These are phyloP conservation scores for Oxyria digyna DNA, from an alignment of 148 eudicot species.

Conservation along the genomic window DNA sequence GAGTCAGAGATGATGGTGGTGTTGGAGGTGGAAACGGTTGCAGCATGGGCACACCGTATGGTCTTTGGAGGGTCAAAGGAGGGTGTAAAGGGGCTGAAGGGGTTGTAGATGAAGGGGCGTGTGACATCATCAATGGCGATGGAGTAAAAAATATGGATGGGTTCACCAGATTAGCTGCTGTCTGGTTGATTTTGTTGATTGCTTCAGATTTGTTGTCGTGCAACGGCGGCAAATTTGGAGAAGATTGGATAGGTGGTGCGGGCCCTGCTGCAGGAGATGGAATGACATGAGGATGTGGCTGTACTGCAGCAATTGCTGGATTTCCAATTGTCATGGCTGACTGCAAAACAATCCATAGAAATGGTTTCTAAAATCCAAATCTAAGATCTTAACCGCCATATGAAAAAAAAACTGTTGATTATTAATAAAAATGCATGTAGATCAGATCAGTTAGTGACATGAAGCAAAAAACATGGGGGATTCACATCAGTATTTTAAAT, in stretches of 20 bases:
- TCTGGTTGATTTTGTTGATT: constrained; percentile 25
- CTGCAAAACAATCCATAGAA: constrained; percentile 30
- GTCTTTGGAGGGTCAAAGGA: constrained; percentile 44
- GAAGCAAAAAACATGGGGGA: too few species aligned
- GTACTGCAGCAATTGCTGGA: constrained; percentile 26
- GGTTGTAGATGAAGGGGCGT: constrained; percentile 34
- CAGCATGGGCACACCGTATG: constrained; percentile 64
- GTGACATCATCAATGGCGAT: constrained; percentile 23
- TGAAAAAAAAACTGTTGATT: too few species aligned
- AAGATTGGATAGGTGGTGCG: constrained; percentile 27
- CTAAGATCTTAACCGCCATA: too few species aligned
- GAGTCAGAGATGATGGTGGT: constrained; percentile 72
- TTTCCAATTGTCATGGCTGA: constrained; percentile 43
- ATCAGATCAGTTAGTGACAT: too few species aligned
- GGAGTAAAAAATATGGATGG: constrained; percentile 56
- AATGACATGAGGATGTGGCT: too few species aligned
- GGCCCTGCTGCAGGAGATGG: constrained; percentile 27
- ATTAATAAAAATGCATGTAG: too few species aligned
- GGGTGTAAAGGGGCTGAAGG: constrained; percentile 60
- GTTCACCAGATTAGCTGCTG: constrained; percentile 46
- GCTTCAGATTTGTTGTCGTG: constrained; percentile 29
- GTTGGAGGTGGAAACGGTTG: constrained; percentile 98
- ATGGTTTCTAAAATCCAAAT: neutral
- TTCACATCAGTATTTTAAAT: neutral
- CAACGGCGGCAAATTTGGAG: constrained; percentile 30